phyloP scores from a whole-genome alignment of 108 stramenopile species.

The Pseudonitzschia multiseries region DNA sequence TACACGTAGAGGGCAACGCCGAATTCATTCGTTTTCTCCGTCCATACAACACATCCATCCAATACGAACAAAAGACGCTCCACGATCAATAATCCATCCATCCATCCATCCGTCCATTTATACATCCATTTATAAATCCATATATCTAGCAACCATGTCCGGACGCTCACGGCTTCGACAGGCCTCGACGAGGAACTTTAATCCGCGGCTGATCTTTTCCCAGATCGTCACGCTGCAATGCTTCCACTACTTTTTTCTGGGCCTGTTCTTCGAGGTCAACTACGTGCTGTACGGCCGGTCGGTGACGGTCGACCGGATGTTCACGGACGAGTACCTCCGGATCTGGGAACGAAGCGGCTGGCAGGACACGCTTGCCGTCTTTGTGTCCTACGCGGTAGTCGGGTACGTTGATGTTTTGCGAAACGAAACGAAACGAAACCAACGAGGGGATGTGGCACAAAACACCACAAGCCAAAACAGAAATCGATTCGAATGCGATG shows the following conservation, averaged over 20 bases:
- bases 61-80: too few species aligned
- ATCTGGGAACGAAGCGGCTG: conserved; percentile 65
- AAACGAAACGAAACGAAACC: conserved; percentile 31
- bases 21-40: too few species aligned
- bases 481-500: too few species aligned
- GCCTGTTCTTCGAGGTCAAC: conserved; percentile 69
- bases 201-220: conserved; percentile 46
- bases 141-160: neutral
- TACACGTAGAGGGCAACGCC: too few species aligned
- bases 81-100: too few species aligned
- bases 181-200: conserved; percentile 28
- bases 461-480: too few species aligned
- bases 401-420: conserved; percentile 52
- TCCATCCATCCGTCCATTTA: too few species aligned
- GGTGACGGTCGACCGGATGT: conserved; percentile 78
- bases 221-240: conserved; percentile 81
- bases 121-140: neutral
- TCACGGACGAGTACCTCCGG: conserved; percentile 65
- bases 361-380: conserved; percentile 65
- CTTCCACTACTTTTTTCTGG: conserved; percentile 74
- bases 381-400: conserved; percentile 45
- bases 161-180: conserved; percentile 15
- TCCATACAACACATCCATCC: too few species aligned
- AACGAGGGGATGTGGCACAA: conserved; percentile 40
- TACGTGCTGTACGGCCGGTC: conserved; percentile 58